Evolutionary conservation across 179 eudicot genomes (phyloP), one percentile per base, ranked within the genome.

Genomic region (Heliamphora pulchella): DNA sequence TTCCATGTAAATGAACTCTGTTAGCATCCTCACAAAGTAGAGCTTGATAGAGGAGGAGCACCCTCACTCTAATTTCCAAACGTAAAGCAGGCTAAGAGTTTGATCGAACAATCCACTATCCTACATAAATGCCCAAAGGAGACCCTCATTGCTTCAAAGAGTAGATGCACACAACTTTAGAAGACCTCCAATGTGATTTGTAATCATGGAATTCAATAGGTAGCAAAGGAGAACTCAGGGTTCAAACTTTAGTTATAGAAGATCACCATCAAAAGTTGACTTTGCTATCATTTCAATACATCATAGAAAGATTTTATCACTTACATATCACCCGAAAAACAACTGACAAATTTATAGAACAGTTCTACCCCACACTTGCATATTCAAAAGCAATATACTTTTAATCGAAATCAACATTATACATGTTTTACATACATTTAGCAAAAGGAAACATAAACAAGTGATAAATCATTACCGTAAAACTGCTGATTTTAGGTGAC

Each of bases 401-500:
- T 1, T 22, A 75, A 75, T 58, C 66, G 9, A 10, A 20, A 75
- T 8, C 3, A 14, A 54, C 43, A 74, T 53, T 31, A 31, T 31
- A 31, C 31, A 31, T 31, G 31, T 31, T 31, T 48, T 43, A 62
- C 22, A 47, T 11, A 75, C 20, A 74, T 70, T 55, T 76, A 55
- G 39, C 67, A 76, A 68, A 70, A 76, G 22, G 61, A 80, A 51
- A 13, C 59, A 64, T 61, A 22, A 41, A 65, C n/a, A 46, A 80
- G 71, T 51, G 66, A 8, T 15, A 79, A 31, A 61, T 22, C 57
- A 1, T 82, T 89, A 94, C 98, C 90, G 11, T 79, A 79, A 78
- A 89, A 73, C 61, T 51, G 88, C 97, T 90, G 80, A 96, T 91
- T 83, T 86, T 84, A 63, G 92, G 86, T 39, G 91, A 88, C 80